Conservation (phyloP, 768 basidiomycete species). For the Hortiboletus flavorubellus region DNA sequence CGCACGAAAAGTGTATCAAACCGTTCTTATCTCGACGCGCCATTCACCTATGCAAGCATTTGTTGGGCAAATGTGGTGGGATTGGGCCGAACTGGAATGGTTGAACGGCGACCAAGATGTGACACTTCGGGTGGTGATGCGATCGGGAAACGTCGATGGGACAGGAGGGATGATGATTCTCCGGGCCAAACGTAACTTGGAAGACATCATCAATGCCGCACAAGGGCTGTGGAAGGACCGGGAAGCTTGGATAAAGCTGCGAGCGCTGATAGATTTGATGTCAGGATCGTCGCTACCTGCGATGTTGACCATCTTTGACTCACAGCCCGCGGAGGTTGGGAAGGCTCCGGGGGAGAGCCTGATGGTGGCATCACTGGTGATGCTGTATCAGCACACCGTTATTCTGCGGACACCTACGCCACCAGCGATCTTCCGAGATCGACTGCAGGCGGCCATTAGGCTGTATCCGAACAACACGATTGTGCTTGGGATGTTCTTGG, state of each 20-base stretch:
- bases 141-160: slow-evolving; percentile 52
- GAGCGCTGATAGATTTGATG: slow-evolving; percentile 63
- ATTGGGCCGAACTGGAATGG: slow-evolving; percentile 88
- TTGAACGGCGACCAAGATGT: slow-evolving; percentile 47
- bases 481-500: slow-evolving; percentile 69
- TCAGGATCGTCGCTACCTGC: slow-evolving; percentile 39
- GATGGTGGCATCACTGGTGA: slow-evolving; percentile 49
- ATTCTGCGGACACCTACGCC: slow-evolving; percentile 55
- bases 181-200: slow-evolving; percentile 60
- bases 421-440: slow-evolving; percentile 55
- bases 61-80: slow-evolving; percentile 63
- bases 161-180: slow-evolving; percentile 52
- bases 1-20: slow-evolving; percentile 75
- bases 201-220: slow-evolving; percentile 41
- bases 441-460: slow-evolving; percentile 51
- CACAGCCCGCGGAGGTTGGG: slow-evolving; percentile 19
- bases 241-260: slow-evolving; percentile 63
- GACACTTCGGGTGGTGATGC: slow-evolving; percentile 52
- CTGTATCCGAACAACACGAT: slow-evolving; percentile 68
- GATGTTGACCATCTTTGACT: slow-evolving; percentile 40
- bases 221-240: slow-evolving; percentile 49
- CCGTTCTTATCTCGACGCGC: slow-evolving; percentile 51
- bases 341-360: slow-evolving; percentile 45
- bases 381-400: slow-evolving; percentile 59
- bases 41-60: slow-evolving; percentile 34